Evolutionary conservation across 75 land plant species (phyloP).

Genomic region (Selaginella moellendorffii): DNA sequence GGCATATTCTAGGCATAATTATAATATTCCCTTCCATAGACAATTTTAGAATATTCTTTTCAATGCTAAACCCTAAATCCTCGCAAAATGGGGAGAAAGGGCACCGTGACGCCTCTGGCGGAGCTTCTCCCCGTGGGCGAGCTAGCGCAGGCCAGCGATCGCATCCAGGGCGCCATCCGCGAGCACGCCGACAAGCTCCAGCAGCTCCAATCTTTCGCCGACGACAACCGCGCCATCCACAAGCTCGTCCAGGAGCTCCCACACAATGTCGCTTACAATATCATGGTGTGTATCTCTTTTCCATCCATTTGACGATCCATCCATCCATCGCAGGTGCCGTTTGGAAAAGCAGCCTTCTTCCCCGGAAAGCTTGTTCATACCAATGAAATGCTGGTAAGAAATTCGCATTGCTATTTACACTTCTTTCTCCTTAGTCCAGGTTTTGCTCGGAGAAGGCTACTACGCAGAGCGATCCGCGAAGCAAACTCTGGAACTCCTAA

Average conservation of each 20-base stretch:
- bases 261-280: conserved; percentile 52
- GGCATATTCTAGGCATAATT: no score
- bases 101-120: conserved; percentile 55
- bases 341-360: conserved; percentile 86
- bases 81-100: conserved; percentile 20
- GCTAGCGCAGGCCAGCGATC: conserved; percentile 36
- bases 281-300: conserved; percentile 36
- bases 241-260: conserved; percentile 68
- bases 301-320: no score
- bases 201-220: conserved; percentile 24
- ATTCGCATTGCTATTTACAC: not conserved
- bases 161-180: conserved; percentile 37
- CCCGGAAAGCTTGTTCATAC: conserved; percentile 78
- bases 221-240: conserved; percentile 45
- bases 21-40: no score
- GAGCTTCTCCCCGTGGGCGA: conserved; percentile 45
- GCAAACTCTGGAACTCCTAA: conserved; percentile 59
- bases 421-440: conserved; percentile 35
- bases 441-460: conserved; percentile 78
- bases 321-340: conserved; percentile 90
- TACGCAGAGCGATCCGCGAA: conserved; percentile 72
- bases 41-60: no score
- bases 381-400: conserved; percentile 76
- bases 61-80: conserved; percentile 1
- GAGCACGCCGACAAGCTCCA: conserved; percentile 32